A percentile compares a stretch with the other conserved stretches of the same genome.
Conservation (phyloP, 495 filamentous ascomycete species). For the Aspergillus carlsbadensis region DNA sequence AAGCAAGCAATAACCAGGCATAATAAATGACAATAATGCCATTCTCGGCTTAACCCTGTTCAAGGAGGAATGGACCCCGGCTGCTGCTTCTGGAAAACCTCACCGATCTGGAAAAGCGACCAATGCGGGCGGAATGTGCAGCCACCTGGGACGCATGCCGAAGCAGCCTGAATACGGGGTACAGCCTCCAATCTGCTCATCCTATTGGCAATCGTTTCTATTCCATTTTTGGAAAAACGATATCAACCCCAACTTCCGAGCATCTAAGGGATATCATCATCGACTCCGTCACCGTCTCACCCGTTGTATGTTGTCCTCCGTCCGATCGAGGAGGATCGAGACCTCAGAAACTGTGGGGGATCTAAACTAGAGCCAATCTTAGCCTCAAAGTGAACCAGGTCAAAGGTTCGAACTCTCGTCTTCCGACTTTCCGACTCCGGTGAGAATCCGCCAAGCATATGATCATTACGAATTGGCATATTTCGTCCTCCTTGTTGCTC, state of each 20-base stretch:
- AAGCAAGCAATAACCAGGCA: no score
- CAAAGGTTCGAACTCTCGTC: no score
- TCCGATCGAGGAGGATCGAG: no score
- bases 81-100: conserved; percentile 15
- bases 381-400: no score
- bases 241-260: not conserved
- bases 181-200: not conserved
- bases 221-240: conserved; percentile 3
- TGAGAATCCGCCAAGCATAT: conserved; percentile 4
- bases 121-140: not conserved
- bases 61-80: conserved; percentile 5
- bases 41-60: not conserved
- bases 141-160: not conserved
- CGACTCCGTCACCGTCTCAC: no score
- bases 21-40: not conserved
- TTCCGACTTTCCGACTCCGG: not conserved
- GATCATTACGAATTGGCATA: not conserved
- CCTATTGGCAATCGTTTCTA: conserved; percentile 9
- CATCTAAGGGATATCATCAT: no score
- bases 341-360: no score
- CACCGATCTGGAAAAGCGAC: conserved; percentile 12
- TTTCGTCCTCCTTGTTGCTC: not conserved
- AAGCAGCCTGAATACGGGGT: not conserved
- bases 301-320: no score
- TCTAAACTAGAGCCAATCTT: no score